phyloP scores from a whole-genome alignment of 768 basidiomycete genomes.

The Mycena epipterygia region DNA sequence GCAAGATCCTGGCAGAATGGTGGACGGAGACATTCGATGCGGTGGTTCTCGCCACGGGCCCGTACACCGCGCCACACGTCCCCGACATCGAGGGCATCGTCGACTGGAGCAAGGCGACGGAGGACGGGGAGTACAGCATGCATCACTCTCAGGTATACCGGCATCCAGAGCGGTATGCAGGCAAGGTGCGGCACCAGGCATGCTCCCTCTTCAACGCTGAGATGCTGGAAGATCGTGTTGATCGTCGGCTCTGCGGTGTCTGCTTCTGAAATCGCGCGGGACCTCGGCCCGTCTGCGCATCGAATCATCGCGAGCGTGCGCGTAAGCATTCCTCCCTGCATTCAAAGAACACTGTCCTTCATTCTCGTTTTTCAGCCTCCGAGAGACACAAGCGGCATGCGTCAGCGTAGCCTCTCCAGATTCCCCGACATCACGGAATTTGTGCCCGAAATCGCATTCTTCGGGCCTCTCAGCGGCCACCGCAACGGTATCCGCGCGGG shows the following conservation, averaged over 20 bases:
- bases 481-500: slow-evolving; percentile 40
- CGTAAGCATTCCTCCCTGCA: slow-evolving; percentile 24
- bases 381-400: neutral
- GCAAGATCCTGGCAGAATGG: slow-evolving; percentile 25
- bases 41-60: slow-evolving; percentile 19
- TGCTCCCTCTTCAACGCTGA: neutral
- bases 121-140: slow-evolving; percentile 7
- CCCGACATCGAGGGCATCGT: slow-evolving; percentile 29
- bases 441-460: slow-evolving; percentile 38
- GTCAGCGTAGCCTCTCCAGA: slow-evolving; percentile 36
- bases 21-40: slow-evolving; percentile 32
- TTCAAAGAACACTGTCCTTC: neutral
- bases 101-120: slow-evolving; percentile 32
- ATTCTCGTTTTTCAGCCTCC: slow-evolving; percentile 34
- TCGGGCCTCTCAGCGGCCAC: slow-evolving; percentile 37
- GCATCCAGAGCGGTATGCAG: slow-evolving; percentile 24
- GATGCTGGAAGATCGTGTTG: slow-evolving; percentile 25
- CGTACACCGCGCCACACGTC: slow-evolving; percentile 18
- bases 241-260: slow-evolving; percentile 36
- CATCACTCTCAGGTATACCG: slow-evolving; percentile 28
- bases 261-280: slow-evolving; percentile 40
- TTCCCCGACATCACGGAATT: slow-evolving; percentile 45
- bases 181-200: slow-evolving; percentile 36
- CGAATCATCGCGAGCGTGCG: slow-evolving; percentile 37
- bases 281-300: slow-evolving; percentile 33